Evolutionary conservation across 2,329 filamentous ascomycete genomes (phyloP), one percentile per base, ranked within the genome.

Genomic region (Ascochyta viciae-villosae): DNA sequence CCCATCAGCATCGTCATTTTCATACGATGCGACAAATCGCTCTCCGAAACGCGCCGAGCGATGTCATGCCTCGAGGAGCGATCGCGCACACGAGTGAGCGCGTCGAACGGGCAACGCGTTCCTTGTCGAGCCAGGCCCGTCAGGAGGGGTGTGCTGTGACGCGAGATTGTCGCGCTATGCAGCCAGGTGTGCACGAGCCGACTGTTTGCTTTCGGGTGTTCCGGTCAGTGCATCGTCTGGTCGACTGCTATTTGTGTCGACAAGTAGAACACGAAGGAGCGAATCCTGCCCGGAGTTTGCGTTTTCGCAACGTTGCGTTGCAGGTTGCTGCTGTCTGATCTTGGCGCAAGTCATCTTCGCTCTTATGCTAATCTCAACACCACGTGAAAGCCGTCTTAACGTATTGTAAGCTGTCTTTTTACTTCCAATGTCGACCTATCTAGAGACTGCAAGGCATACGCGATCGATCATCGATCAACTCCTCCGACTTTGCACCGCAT

Each of bases 91-190:
- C 45, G 44, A 48, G 43, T 38, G 37, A 19, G n/a, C 53, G 53
- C 53, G 53, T 55, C 47, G 53, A 47, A 51, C 42, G n/a, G 42
- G 53, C 53, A 56, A 56, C 53, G 48, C 53, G 53, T 56, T 56
- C 34, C 26, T 41, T 40, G n/a, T 41, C 27, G 15, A 24, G 52
- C 52, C 35, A n/a, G 41, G 52, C 37, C 19, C 46, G 26, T n/a
- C 1, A 7, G n/a, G 38, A 47, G 48, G 47, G 38, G 15, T 43
- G 53, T 51, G 53, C 53, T 50, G 48, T 8, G 33, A 51, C 53
- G 38, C 53, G 53, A 56, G 33, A 56, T 34, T 51, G 43, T 50
- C 53, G 43, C 53, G 53, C 48, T 51, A 50, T 40, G 12, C 22
- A 23, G 23, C 12, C 24, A 41, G 24, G 12, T 27, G 39, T n/a